Base-by-base conservation (phyloP, 345 rosid genomes). In the Moricandia moricandioides region DNA sequence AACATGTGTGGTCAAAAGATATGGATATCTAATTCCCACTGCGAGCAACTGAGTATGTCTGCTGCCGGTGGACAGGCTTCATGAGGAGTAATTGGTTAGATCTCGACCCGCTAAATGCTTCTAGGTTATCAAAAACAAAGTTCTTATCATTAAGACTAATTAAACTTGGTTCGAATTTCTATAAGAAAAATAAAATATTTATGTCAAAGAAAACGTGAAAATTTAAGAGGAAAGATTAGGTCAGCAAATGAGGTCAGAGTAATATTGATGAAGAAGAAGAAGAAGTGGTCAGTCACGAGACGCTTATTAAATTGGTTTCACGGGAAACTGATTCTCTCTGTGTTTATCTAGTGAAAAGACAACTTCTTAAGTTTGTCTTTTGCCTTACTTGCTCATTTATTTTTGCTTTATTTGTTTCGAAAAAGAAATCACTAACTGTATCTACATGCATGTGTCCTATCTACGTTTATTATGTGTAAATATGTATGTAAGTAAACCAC, bases 271-370 rank as follows among this genome's bases (percentile, higher is more conserved):
- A n/a, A n/a, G 52, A 59, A 55, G 43, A 47, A 67, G 62, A 67
- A 60, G 71, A 21, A 21, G 24, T 21, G 72, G 78, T 60, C 67
- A 74, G 74, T 75, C 79, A 75, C 79, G 78, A 67, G 79, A 69
- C 12, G 56, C 69, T 49, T 75, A 61, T 61, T 75, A 17, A 51
- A 61, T 69, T 75, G 74, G 63, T 62, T 69, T 75, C 79, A 75
- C 74, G 69, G 69, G 74, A 62, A 75, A 37, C 11, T 69, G 79
- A 17, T 68, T 75, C 69, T 75, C 69, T 75, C 47, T 75, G 56
- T 49, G 69, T 75, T 60, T 60, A 51, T 68, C 63, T 51, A 17
- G 10, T 27, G 69, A 75, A 31, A 75, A 69, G 74, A 75, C 69
- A 62, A 33, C 35, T 60, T 75, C 69, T 69, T 68, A 69, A 13